These are phyloP conservation scores for Talaromyces sp. DNA, from an alignment of 2,329 filamentous ascomycete species.

Conservation along the genomic window DNA sequence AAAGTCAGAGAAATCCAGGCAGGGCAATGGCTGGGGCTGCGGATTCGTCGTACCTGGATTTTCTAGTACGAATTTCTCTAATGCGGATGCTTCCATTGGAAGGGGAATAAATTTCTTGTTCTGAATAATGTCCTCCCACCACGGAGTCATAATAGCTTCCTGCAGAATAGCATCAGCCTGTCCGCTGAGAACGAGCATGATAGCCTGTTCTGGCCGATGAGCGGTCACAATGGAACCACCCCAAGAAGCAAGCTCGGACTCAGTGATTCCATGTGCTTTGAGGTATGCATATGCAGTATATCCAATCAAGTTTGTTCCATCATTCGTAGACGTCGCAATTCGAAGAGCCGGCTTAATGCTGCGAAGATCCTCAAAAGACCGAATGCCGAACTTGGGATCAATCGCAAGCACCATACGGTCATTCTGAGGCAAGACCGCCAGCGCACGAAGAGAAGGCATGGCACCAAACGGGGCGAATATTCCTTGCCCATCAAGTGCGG, in stretches of 20 bases:
- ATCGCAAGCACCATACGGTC: not conserved
- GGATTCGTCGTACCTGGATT: not conserved
- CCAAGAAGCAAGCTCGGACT: not conserved
- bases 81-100: not conserved
- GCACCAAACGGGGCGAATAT: not conserved
- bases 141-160: not conserved
- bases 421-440: not conserved
- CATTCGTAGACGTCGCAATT: not conserved
- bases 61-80: not conserved
- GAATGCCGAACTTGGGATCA: not conserved
- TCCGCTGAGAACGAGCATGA: not conserved
- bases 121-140: not conserved
- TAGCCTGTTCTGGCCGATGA: not conserved
- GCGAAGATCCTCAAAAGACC: not conserved
- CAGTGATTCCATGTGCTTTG: not conserved
- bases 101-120: not conserved
- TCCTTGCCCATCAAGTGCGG: not conserved
- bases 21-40: not conserved
- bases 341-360: not conserved
- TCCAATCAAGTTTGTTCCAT: not conserved
- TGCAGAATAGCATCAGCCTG: not conserved
- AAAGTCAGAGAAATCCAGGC: not conserved
- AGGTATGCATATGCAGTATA: not conserved
- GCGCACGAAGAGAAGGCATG: not conserved
- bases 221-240: not conserved